A percentile compares a stretch with the other conserved stretches of the same genome.
Evolutionary conservation across 495 filamentous ascomycete genomes (phyloP).

Genomic region (Parathielavia appendiculata): DNA sequence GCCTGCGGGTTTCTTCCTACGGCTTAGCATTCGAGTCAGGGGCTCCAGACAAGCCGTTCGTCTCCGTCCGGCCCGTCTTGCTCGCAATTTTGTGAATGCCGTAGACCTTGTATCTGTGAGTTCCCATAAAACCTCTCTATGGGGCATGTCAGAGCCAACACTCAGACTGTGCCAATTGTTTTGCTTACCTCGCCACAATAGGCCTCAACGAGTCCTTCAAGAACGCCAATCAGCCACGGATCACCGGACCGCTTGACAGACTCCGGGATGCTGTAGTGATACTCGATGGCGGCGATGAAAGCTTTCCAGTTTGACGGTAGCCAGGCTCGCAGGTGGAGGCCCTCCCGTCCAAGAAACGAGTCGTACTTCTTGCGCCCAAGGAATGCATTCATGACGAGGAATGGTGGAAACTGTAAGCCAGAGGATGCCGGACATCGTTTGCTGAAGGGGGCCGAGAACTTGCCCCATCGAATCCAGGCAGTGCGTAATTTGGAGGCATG

Average conservation of each 20-base stretch:
- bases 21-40: conserved; percentile 37
- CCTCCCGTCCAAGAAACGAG: conserved; percentile 46
- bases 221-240: conserved; percentile 40
- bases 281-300: conserved; percentile 50
- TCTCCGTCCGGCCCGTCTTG: conserved; percentile 48
- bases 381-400: conserved; percentile 51
- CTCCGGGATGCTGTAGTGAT: conserved; percentile 46
- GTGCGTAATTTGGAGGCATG: too few relatives aligned
- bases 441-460: conserved; percentile 46
- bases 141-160: too few relatives aligned
- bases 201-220: conserved; percentile 47
- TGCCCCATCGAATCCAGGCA: conserved; percentile 45
- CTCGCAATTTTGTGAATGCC: conserved; percentile 50
- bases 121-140: conserved; percentile 50
- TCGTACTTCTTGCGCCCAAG: conserved; percentile 46
- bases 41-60: conserved; percentile 44
- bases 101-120: conserved; percentile 50
- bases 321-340: conserved; percentile 46
- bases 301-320: conserved; percentile 46
- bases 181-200: too few relatives aligned
- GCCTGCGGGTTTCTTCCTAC: conserved; percentile 48
- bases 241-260: conserved; percentile 45
- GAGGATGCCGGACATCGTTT: conserved; percentile 50
- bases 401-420: conserved; percentile 46
- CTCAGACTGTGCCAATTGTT: too few relatives aligned